Percentiles rank a stretch among this genome's conserved stretches.
Evolutionary conservation across 768 basidiomycete genomes (phyloP).

Genomic region (Lactarius psammicola): DNA sequence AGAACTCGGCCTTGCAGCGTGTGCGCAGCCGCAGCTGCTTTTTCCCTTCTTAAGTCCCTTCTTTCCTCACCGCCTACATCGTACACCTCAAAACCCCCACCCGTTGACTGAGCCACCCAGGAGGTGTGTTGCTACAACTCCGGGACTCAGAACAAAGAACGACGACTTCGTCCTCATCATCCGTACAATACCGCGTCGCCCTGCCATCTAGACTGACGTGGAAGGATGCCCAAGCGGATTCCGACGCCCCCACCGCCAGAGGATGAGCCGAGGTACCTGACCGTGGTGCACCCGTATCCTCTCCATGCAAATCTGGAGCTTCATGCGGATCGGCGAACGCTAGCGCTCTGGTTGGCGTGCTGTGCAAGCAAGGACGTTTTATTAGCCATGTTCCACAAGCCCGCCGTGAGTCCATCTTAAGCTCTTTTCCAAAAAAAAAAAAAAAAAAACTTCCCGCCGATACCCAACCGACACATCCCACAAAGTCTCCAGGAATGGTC

Average conservation of each 20-base stretch:
- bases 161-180: too few relatives aligned
- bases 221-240: constrained; percentile 43
- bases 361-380: constrained; percentile 39
- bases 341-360: constrained; percentile 46
- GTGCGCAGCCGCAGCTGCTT: not conserved
- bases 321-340: constrained; percentile 38
- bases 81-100: not conserved
- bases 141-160: too few relatives aligned
- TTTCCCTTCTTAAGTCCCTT: not conserved
- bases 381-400: constrained; percentile 46
- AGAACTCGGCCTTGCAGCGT: not conserved
- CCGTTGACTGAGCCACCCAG: too few relatives aligned
- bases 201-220: not conserved
- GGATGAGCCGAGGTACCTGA: constrained; percentile 46
- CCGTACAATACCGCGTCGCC: not conserved
- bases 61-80: too few relatives aligned
- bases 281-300: constrained; percentile 47
- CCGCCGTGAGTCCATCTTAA: constrained; percentile 38
- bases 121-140: too few relatives aligned
- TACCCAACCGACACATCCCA: not conserved
- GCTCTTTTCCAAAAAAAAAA: too few relatives aligned
- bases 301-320: constrained; percentile 44
- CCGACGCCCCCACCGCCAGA: constrained; percentile 44
- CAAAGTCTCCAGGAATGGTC: constrained; percentile 45
- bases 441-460: not conserved